Percentiles rank a stretch among this genome's conserved stretches.
These are phyloP conservation scores for Carex kokanica DNA, from an alignment of 176 grass and related monocot species.

Conservation along the genomic window DNA sequence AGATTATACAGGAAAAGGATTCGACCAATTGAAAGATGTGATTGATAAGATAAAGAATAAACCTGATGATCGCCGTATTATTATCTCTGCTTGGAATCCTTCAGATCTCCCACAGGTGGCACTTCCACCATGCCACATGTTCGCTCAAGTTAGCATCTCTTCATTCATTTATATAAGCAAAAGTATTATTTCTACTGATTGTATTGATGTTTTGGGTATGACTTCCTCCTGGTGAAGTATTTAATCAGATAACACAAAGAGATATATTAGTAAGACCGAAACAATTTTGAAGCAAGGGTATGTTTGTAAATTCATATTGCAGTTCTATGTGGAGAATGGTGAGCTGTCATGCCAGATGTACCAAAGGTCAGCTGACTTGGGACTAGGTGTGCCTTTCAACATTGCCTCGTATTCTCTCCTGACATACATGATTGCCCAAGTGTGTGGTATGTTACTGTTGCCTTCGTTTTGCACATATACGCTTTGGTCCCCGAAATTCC, in stretches of 20 bases:
- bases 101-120: slow-evolving; percentile 80
- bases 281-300: neutral
- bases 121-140: slow-evolving; percentile 85
- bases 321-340: slow-evolving; percentile 84
- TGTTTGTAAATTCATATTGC: slow-evolving; percentile 6
- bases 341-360: slow-evolving; percentile 97
- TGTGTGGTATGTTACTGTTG: slow-evolving; percentile 68
- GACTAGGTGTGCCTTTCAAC: slow-evolving; percentile 86
- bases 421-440: slow-evolving; percentile 84
- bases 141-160: slow-evolving; percentile 57
- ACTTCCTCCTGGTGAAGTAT: neutral
- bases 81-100: slow-evolving; percentile 72
- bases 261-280: neutral
- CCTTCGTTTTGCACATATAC: neutral
- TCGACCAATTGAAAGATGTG: slow-evolving; percentile 76
- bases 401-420: slow-evolving; percentile 81
- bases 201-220: neutral
- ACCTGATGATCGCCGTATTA: slow-evolving; percentile 68
- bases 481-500: neutral
- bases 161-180: neutral
- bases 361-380: slow-evolving; percentile 88
- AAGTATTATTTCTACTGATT: neutral
- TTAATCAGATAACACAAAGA: neutral
- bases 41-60: slow-evolving; percentile 88
- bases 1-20: slow-evolving; percentile 45